Conservation (phyloP, 805 yeast species). For the Maudiozyma barnettii region DNA sequence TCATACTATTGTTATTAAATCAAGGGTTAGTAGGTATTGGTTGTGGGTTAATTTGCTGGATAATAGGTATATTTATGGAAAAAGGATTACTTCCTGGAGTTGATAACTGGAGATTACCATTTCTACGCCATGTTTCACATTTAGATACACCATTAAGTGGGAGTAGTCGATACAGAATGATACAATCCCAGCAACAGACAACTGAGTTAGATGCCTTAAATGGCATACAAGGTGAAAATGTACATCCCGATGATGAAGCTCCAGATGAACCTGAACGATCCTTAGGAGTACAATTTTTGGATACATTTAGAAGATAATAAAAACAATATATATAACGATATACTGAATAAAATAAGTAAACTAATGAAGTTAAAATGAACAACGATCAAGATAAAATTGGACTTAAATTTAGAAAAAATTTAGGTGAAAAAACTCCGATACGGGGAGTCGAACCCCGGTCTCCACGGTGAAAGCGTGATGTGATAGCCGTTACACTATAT, state of each 20-base stretch:
- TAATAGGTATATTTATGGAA: constrained; percentile 36
- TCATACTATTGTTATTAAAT: constrained; percentile 34
- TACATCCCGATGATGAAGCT: constrained; percentile 22
- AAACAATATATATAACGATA: too few relatives aligned
- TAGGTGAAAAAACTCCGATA: too few relatives aligned
- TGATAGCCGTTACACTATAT: constrained; percentile 13
- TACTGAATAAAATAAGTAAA: too few relatives aligned
- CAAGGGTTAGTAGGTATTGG: constrained; percentile 34
- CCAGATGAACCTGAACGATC: constrained; percentile 56
- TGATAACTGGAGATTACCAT: constrained; percentile 27
- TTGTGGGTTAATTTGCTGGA: constrained; percentile 35
- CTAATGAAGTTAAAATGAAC: too few relatives aligned
- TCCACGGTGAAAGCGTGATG: constrained; percentile 12
- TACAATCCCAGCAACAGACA: constrained; percentile 1
- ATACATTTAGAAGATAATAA: constrained; percentile 42
- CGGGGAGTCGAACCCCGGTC: too few relatives aligned
- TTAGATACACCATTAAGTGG: constrained; percentile 15
- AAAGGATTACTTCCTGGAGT: constrained; percentile 37
- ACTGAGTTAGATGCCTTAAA: neutral
- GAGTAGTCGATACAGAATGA: neutral
- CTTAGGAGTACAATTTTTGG: constrained; percentile 49
- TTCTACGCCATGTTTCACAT: constrained; percentile 15
- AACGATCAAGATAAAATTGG: too few relatives aligned
- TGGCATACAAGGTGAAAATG: neutral
- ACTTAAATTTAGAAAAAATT: too few relatives aligned